Evolutionary conservation across 768 basidiomycete species (phyloP), one percentile per base, ranked within the genome.

Genomic region (Suillus sp.): DNA sequence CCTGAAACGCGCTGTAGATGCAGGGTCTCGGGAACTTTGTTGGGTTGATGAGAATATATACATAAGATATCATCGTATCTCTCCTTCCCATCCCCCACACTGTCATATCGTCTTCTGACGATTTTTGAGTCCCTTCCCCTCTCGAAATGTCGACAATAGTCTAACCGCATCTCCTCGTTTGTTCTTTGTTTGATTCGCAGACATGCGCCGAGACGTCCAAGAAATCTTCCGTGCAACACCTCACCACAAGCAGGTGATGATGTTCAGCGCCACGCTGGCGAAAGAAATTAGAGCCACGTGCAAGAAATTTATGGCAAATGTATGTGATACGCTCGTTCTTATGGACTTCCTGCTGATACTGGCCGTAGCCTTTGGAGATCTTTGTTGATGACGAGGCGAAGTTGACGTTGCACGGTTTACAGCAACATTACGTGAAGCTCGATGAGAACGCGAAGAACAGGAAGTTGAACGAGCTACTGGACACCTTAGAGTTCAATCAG

Each of bases 191-290:
- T 76, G 35, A 72, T 68, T 64, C 74, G 67, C 73, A 99, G 97
- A 99, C 90, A 99, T 99, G 97, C 96, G 97, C 82, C 94, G 97
- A 74, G 97, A 99, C 76, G 96, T 99, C 67, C 97, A 99, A 88
- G 97, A 99, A 82, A 99, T 99, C 72, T 99, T 99, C 87, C 91
- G 96, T 71, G 86, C 94, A 20, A 99, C 97, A 22, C 97, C 97
- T 58, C 96, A 97, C 78, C 95, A 97, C 86, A 99, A 99, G 83
- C 96, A 99, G 84, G 97, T 99, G 69, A 99, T 99, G 97, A 99
- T 99, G 97, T 99, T 99, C 84, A 96, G 95, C 71, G 97, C 97
- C 45, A 99, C 97, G 1, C 80, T 99, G 65, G 88, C 94, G 62
- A 99, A 99, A 83, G 97, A 99, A 68, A 96, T 99, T 63, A 86